Evolutionary conservation across 2,329 filamentous ascomycete species (phyloP), one percentile per base, ranked within the genome.

Genomic region (Ophiostoma quercus): DNA sequence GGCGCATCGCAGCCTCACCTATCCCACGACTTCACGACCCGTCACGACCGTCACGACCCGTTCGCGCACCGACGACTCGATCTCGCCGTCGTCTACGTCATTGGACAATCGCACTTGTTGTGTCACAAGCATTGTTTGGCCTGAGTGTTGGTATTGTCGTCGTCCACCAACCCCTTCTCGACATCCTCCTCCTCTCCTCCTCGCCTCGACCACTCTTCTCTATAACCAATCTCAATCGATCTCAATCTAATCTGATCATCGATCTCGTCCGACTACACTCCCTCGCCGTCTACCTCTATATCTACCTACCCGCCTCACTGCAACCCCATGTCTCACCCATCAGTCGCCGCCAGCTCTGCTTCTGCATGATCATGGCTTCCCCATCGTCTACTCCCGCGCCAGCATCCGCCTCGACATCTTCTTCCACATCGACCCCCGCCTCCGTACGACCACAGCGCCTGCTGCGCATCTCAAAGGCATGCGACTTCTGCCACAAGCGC

Each of bases 401-500:
- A 19, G 43, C 25, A 16, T 25, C 54, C 11, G 25, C 22, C 11
- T 32, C 54, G 12, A 29, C 54, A 4, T 14, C 54, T 22, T 5
- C 25, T 5, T 11, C 51, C 9, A 29, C 60, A 7, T 32, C 32
- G 7, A 14, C 60, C 3, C 66, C 68, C 7, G 16, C 43, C 57
- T 22, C 63, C 16, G 14, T 62, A 25, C 70, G 70, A 14, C 72
- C 72, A 4, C 72, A 71, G 67, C 72, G 72, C 41, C 71, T 71
- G 29, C 60, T 73, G 67, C 72, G 72, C 63, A 71, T 73, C 41
- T 73, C 72, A 67, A 68, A 68, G 57, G 72, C 72, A 11, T 73
- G 72, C 69, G 74, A 74, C 71, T 74, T 73, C 39, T 74, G 74
- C 68, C 74, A 74, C 60, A 74, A 74, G 60, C 73, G 74, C 14